Evolutionary conservation across 2,329 filamentous ascomycete species (phyloP), one percentile per base, ranked within the genome.

Genomic region (Aspergillus phoenicis): DNA sequence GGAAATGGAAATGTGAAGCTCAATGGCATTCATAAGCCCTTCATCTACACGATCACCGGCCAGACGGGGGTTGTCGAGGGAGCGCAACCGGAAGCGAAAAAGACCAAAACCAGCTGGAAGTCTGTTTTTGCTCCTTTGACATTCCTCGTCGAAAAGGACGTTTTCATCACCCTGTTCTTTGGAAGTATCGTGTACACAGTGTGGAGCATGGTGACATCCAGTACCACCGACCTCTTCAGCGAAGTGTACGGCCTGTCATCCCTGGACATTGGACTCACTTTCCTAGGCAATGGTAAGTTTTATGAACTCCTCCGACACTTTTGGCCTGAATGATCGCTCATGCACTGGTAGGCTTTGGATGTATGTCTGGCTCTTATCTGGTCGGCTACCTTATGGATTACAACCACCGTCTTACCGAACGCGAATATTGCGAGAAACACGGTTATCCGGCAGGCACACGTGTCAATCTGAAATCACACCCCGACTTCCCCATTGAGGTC

Each of bases 191-290:
- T 80, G 1, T 83, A 82, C 63, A 76, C 80, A 0, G 74, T 81
- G 11, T 83, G 80, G 80, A 80, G 74, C 22, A 83, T 83, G 80
- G 75, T 83, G 5, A 81, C 78, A 2, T 77, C 80, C 1, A 79
- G 73, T 11, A 83, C 80, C 1, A 76, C 78, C 0, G 71, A 71
- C 22, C 59, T 74, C 0, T 68, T 82, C 57, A 70, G 78, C 62
- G 63, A 70, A 0, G 69, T 66, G 7, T 82, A 80, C 53, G 58
- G 70, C 6, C 49, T 66, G 8, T 58, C 61, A 5, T 57, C 28
- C 41, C 71, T 83, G 17, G 63, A 78, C 58, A 66, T 81, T 26
- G 80, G 80, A 3, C 63, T 81, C 2, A 74, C 70, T 7, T 81
- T 80, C 62, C 65, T 81, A 7, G 74, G 77, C 5, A 80, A 79